Percentiles rank a stretch among this genome's conserved stretches.
These are phyloP conservation scores for Acanthamoeba triangularis DNA, from an alignment of 208 protist genomes.

Conservation along the genomic window DNA sequence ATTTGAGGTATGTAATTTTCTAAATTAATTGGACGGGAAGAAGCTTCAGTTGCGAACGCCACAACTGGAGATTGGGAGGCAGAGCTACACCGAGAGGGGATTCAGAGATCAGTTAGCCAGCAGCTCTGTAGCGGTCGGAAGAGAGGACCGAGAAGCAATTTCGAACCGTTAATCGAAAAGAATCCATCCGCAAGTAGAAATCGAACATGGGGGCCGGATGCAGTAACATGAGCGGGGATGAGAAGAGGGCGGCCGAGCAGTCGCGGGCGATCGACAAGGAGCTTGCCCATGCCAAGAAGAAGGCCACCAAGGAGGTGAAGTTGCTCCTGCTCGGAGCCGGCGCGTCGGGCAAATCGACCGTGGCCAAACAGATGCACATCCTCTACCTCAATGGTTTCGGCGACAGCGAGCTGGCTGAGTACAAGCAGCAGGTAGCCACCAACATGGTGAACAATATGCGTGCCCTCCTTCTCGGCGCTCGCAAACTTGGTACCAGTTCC, in stretches of 20 bases:
- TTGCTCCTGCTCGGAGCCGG: constrained; percentile 87
- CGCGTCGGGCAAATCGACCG: constrained; percentile 92
- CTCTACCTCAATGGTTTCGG: constrained; percentile 90
- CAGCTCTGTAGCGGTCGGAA: too few species aligned
- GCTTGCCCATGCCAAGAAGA: constrained; percentile 73
- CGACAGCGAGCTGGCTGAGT: constrained; percentile 82
- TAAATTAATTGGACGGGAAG: too few species aligned
- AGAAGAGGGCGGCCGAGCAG: constrained; percentile 50
- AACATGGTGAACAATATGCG: constrained; percentile 89
- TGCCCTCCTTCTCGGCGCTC: constrained; percentile 72
- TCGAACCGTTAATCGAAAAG: too few species aligned
- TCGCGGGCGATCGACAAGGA: constrained; percentile 70
- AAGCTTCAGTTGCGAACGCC: too few species aligned
- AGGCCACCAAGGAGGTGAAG: constrained; percentile 80
- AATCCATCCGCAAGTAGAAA: too few species aligned
- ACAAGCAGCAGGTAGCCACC: constrained; percentile 82
- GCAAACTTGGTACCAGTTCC: constrained; percentile 23
- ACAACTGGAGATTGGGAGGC: too few species aligned
- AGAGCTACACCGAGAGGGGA: too few species aligned
- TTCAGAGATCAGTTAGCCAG: too few species aligned
- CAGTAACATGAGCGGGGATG: constrained; percentile 35
- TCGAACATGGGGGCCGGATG: neutral
- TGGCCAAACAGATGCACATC: constrained; percentile 93
- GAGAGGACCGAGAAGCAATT: too few species aligned
- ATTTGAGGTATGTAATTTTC: too few species aligned